phyloP scores from a whole-genome alignment of 176 grass and related monocot species.

The Oryza officinalis region DNA sequence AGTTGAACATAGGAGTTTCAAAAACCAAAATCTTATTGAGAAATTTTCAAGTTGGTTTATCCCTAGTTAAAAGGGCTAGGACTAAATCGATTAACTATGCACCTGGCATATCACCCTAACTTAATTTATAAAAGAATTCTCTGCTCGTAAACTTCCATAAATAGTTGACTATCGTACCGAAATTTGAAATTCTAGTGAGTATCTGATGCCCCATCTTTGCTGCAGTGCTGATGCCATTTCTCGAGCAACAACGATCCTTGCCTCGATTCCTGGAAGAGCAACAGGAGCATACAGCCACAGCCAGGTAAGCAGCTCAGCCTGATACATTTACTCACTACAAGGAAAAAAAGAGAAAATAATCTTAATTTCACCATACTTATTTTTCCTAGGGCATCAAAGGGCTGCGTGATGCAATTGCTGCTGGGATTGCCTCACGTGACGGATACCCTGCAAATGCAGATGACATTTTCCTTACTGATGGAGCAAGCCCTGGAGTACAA shows the following conservation, averaged over 20 bases:
- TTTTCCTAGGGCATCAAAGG: constrained; percentile 88
- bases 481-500: constrained; percentile 88
- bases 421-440: constrained; percentile 83
- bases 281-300: constrained; percentile 98
- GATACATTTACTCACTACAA: constrained; percentile 36
- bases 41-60: not conserved
- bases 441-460: constrained; percentile 92
- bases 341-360: not conserved
- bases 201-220: constrained; percentile 34
- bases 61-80: not conserved
- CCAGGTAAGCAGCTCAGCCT: constrained; percentile 53
- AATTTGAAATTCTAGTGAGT: constrained; percentile 33
- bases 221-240: constrained; percentile 84
- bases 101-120: not conserved
- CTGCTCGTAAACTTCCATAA: not conserved
- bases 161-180: not conserved
- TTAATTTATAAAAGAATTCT: not conserved
- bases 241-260: constrained; percentile 74
- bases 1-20: not conserved
- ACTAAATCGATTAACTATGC: not conserved
- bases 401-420: constrained; percentile 92
- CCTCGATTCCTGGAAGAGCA: constrained; percentile 76
- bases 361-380: constrained; percentile 15
- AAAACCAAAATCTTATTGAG: not conserved
- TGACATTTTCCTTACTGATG: constrained; percentile 96